These are phyloP conservation scores for Naganishia vaughanmartiniae DNA, from an alignment of 768 basidiomycete species.

Conservation along the genomic window DNA sequence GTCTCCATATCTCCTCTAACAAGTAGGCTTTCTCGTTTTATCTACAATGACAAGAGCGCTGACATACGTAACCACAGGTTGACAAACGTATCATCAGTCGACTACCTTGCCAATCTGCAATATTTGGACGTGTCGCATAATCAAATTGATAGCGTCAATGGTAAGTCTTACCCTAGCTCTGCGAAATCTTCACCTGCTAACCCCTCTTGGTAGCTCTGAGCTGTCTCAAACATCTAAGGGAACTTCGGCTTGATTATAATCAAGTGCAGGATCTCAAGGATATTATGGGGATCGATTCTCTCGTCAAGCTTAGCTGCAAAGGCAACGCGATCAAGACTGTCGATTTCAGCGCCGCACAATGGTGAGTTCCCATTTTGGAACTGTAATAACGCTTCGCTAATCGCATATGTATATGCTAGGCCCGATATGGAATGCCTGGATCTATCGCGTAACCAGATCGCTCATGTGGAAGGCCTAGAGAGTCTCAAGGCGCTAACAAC, in stretches of 20 bases:
- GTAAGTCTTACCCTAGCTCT: slow-evolving; percentile 58
- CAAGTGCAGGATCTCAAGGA: slow-evolving; percentile 70
- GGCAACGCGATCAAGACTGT: slow-evolving; percentile 66
- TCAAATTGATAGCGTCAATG: slow-evolving; percentile 77
- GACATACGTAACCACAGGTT: neutral
- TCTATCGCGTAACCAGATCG: slow-evolving; percentile 71
- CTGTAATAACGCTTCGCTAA: neutral
- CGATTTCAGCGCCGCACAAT: slow-evolving; percentile 64
- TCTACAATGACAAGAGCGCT: neutral
- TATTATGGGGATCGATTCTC: slow-evolving; percentile 71
- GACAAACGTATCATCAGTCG: slow-evolving; percentile 61
- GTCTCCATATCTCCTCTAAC: slow-evolving; percentile 52
- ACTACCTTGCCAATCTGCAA: slow-evolving; percentile 80
- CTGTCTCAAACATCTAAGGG: slow-evolving; percentile 78
- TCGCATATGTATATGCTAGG: slow-evolving; percentile 30
- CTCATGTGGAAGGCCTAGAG: slow-evolving; percentile 62
- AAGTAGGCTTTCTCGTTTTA: slow-evolving; percentile 51
- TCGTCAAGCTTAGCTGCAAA: slow-evolving; percentile 78
- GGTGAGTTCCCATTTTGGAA: slow-evolving; percentile 43
- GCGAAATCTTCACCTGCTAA: neutral
- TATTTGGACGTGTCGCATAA: slow-evolving; percentile 87
- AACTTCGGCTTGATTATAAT: slow-evolving; percentile 87
- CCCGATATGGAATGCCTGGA: slow-evolving; percentile 73
- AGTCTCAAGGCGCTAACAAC: slow-evolving; percentile 57
- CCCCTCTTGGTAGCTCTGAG: slow-evolving; percentile 63